Percentiles rank a stretch among this genome's conserved stretches.
These are phyloP conservation scores for Xylaria sp. DNA, from an alignment of 2,329 filamentous ascomycete genomes.

Conservation along the genomic window DNA sequence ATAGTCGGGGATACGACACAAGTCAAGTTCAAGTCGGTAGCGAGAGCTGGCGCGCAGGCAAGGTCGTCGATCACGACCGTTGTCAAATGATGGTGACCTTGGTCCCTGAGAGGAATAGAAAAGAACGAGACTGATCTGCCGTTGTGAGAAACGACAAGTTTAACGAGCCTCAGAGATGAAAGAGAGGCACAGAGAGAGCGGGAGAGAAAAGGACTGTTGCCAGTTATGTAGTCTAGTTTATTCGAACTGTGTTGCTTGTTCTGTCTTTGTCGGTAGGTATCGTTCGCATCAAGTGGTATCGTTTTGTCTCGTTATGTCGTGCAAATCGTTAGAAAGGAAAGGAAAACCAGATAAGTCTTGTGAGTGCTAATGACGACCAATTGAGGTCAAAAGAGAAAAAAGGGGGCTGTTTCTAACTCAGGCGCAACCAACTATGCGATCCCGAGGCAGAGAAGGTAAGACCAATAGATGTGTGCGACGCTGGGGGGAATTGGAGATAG, in stretches of 20 bases:
- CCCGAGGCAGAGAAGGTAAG: slow-evolving; percentile 1
- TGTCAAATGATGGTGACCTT: background rate
- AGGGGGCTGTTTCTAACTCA: slow-evolving; percentile 6
- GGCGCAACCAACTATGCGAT: slow-evolving; percentile 23
- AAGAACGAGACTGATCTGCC: slow-evolving; percentile 3
- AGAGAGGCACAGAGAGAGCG: background rate
- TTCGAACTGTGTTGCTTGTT: slow-evolving; percentile 25
- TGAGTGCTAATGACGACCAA: background rate
- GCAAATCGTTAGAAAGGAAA: slow-evolving; percentile 36
- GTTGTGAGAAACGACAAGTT: background rate
- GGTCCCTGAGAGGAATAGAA: background rate
- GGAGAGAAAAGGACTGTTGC: slow-evolving; percentile 32
- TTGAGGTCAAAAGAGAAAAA: slow-evolving; percentile 5
- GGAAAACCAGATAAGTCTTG: background rate
- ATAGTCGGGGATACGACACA: background rate
- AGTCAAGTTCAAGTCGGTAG: background rate
- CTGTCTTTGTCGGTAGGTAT: slow-evolving; percentile 19
- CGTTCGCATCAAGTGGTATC: slow-evolving; percentile 31
- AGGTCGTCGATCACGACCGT: background rate
- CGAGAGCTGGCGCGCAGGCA: background rate
- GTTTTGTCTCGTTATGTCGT: slow-evolving; percentile 40
- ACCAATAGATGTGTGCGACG: background rate
- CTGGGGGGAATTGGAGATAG: background rate
- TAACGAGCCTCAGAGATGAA: slow-evolving; percentile 1
- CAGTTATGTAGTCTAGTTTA: slow-evolving; percentile 38